These are phyloP conservation scores for Vitis hybrid DNA, from an alignment of 177 flowering plant species.

Conservation along the genomic window DNA sequence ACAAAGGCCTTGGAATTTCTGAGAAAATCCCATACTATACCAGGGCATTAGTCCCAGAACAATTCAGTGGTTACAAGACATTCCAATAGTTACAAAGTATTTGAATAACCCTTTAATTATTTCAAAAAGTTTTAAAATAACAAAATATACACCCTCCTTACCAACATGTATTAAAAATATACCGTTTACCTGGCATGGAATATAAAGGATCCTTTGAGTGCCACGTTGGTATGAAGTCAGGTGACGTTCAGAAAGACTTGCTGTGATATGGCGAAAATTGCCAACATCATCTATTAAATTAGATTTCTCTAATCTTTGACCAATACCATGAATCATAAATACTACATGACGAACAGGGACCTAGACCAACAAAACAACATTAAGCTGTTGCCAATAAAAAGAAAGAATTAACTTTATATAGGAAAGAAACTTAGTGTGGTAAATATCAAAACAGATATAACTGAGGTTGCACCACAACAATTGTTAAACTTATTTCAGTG, in stretches of 20 bases:
- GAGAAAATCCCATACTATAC: no score
- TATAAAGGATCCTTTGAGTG: slow-evolving; percentile 85
- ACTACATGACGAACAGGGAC: slow-evolving; percentile 95
- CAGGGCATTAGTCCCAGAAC: no score
- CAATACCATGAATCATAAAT: slow-evolving; percentile 99
- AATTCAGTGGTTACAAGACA: no score
- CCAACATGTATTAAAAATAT: not conserved
- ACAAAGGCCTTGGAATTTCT: no score
- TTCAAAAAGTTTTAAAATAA: no score
- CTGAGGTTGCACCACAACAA: not conserved
- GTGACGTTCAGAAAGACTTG: slow-evolving; percentile 79
- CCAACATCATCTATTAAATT: slow-evolving; percentile 97
- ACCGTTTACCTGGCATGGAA: slow-evolving; percentile 85
- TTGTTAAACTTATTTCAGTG: not conserved
- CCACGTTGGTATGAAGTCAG: slow-evolving; percentile 75
- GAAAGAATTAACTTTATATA: not conserved
- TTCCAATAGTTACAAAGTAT: no score
- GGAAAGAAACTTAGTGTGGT: not conserved
- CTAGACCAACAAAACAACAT: slow-evolving; percentile 32
- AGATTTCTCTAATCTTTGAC: slow-evolving; percentile 96
- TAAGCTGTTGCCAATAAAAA: not conserved
- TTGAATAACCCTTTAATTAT: no score
- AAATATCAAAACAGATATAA: not conserved
- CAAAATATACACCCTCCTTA: no score
- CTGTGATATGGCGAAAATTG: slow-evolving; percentile 78